Percentiles rank a stretch among this genome's conserved stretches.
phyloP scores from a whole-genome alignment of 2,329 filamentous ascomycete genomes.

The Aspergillus chevalieri region DNA sequence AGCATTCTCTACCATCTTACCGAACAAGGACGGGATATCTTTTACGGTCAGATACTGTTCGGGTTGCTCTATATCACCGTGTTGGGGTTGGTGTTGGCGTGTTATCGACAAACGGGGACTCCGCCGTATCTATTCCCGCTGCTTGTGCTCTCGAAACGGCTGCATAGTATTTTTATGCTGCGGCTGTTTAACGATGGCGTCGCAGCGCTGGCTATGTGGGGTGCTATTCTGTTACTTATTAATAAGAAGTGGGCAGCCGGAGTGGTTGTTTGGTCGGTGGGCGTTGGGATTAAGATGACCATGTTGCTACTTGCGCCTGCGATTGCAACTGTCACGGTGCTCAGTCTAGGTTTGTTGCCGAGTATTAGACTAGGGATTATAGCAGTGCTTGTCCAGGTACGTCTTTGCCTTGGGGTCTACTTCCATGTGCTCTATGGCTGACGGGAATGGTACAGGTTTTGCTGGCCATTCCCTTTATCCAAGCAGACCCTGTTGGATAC shows the following conservation, averaged over 20 bases:
- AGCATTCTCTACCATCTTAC: conserved; percentile 72
- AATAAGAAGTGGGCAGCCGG: conserved; percentile 66
- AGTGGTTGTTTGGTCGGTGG: conserved; percentile 66
- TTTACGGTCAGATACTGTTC: conserved; percentile 79
- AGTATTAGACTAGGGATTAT: conserved; percentile 64
- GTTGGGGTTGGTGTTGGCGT: conserved; percentile 69
- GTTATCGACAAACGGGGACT: conserved; percentile 53
- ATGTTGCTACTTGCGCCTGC: conserved; percentile 76
- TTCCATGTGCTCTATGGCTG: neutral
- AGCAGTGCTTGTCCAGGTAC: conserved; percentile 72
- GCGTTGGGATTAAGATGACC: conserved; percentile 93
- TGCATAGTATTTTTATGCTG: conserved; percentile 90
- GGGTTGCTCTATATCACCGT: conserved; percentile 70
- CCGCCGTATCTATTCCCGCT: conserved; percentile 85
- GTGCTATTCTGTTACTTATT: conserved; percentile 73
- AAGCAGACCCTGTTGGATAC: conserved; percentile 63
- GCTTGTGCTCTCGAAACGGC: conserved; percentile 78
- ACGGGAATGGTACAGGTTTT: conserved; percentile 37
- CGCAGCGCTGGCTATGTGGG: conserved; percentile 75
- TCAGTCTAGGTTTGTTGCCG: conserved; percentile 61
- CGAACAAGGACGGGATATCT: conserved; percentile 66
- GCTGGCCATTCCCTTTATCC: conserved; percentile 61
- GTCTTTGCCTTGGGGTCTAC: conserved; percentile 11
- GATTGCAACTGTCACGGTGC: conserved; percentile 67
- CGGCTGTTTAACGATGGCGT: conserved; percentile 95